A percentile compares a stretch with the other conserved stretches of the same genome.
phyloP scores from a whole-genome alignment of 176 grass and related monocot species.

The Rhynchospora tenuis region DNA sequence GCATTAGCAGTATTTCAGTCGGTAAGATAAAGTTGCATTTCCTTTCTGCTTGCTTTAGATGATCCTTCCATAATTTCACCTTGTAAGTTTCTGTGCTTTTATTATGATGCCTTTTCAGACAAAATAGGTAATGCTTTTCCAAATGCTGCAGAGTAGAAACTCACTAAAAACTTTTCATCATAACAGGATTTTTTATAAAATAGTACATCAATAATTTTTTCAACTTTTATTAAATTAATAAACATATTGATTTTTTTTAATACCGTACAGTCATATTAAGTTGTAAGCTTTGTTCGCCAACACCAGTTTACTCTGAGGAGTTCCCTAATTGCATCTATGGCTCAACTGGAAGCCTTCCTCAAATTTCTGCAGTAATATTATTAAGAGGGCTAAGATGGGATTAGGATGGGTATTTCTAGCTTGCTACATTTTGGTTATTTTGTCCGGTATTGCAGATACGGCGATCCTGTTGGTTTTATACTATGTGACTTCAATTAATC shows the following conservation, averaged over 20 bases:
- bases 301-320: neutral
- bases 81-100: too few species aligned
- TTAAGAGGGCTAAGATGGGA: neutral
- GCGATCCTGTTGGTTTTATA: neutral
- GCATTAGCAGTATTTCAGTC: too few species aligned
- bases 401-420: neutral
- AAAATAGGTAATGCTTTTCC: too few species aligned
- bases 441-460: neutral
- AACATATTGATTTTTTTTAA: too few species aligned
- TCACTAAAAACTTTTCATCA: too few species aligned
- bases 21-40: too few species aligned
- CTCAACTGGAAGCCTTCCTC: neutral
- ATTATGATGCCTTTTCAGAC: too few species aligned
- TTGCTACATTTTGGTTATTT: neutral
- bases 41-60: too few species aligned
- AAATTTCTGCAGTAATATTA: neutral
- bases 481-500: neutral
- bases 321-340: neutral
- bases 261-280: neutral
- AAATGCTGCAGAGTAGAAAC: too few species aligned
- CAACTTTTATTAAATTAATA: neutral
- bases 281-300: neutral
- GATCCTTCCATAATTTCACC: too few species aligned
- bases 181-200: too few species aligned
- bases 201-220: too few species aligned